These are phyloP conservation scores for Ciborinia camelliae DNA, from an alignment of 2,329 filamentous ascomycete genomes.

Conservation along the genomic window DNA sequence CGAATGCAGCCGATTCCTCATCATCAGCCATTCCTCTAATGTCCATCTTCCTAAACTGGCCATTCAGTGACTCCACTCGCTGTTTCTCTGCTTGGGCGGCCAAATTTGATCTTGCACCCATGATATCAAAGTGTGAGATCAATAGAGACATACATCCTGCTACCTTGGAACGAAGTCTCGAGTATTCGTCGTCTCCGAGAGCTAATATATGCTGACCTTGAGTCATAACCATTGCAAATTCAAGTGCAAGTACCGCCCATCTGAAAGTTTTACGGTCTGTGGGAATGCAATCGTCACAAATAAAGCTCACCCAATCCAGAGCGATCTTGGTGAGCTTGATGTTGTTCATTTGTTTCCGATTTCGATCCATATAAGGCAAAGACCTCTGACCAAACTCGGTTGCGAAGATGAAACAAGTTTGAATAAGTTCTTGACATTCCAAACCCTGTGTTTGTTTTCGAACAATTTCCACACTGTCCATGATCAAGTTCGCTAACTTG, in stretches of 20 bases:
- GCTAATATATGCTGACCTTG: slow-evolving; percentile 89
- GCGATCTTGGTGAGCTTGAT: slow-evolving; percentile 89
- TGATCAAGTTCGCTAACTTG: slow-evolving; percentile 95
- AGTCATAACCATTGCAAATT: slow-evolving; percentile 98
- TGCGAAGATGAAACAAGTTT: slow-evolving; percentile 98
- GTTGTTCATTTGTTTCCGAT: slow-evolving; percentile 94
- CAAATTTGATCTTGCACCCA: slow-evolving; percentile 89
- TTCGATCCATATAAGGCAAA: slow-evolving; percentile 91
- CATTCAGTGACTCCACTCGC: slow-evolving; percentile 73
- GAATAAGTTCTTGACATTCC: slow-evolving; percentile 91
- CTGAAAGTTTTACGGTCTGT: slow-evolving; percentile 94
- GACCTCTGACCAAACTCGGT: slow-evolving; percentile 97
- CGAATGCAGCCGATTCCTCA: slow-evolving; percentile 73
- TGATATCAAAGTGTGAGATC: slow-evolving; percentile 98
- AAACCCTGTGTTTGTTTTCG: slow-evolving; percentile 78
- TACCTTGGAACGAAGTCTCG: slow-evolving; percentile 78
- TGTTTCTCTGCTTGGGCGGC: slow-evolving; percentile 94
- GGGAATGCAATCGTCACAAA: slow-evolving; percentile 93
- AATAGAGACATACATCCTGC: slow-evolving; percentile 95
- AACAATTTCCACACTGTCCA: slow-evolving; percentile 96
- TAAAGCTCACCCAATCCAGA: slow-evolving; percentile 96
- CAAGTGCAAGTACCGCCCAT: slow-evolving; percentile 92
- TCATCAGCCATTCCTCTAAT: slow-evolving; percentile 73
- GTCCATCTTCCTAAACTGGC: slow-evolving; percentile 74
- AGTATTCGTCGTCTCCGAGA: slow-evolving; percentile 84